Evolutionary conservation across 345 rosid genomes (phyloP), one percentile per base, ranked within the genome.

Genomic region (Eutrema japonicum): DNA sequence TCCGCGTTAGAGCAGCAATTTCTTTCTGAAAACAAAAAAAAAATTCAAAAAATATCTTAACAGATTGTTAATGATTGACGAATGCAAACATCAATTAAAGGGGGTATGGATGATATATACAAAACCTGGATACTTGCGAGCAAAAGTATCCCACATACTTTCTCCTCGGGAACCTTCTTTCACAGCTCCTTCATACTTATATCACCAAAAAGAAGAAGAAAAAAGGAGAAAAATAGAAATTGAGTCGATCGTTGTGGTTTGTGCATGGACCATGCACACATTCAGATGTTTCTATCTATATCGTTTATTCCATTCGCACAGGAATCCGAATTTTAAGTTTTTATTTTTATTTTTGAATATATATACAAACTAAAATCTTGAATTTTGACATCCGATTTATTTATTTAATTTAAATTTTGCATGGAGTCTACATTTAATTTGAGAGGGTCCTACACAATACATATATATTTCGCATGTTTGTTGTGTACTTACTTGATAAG

Each of bases 141-240:
- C 47, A 32, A 66, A 75, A 22, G 52, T 14, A 22, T 85, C 83
- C 84, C 82, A 78, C 12, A 78, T 33, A 49, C 77, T 63, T 45
- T 60, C 71, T 69, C 85, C 64, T 29, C 66, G 67, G 0, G 76
- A 67, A 7, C 77, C 79, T 26, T 56, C 54, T 22, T 64, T 51
- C 27, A 56, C 22, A 18, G 73, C 76, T 35, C 75, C 83, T 66
- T 67, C 81, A 16, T 61, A 29, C 81, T 82, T 45, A 18, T 33
- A 33, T 16, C 18, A 43, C 66, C 50, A 42, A 27, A 42, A 42
- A 42, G 1, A 30, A 5, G 22, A 18, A 18, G 22, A 12, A 36
- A 8, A 35, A 33, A 7, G 1, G 32, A 33, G 8, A 35, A 14
- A 2, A 2, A 3, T 0, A 8, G n/a, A 65, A 5, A 7, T n/a